These are phyloP conservation scores for Talaromyces marneffei DNA, from an alignment of 2,329 filamentous ascomycete species.

Conservation along the genomic window DNA sequence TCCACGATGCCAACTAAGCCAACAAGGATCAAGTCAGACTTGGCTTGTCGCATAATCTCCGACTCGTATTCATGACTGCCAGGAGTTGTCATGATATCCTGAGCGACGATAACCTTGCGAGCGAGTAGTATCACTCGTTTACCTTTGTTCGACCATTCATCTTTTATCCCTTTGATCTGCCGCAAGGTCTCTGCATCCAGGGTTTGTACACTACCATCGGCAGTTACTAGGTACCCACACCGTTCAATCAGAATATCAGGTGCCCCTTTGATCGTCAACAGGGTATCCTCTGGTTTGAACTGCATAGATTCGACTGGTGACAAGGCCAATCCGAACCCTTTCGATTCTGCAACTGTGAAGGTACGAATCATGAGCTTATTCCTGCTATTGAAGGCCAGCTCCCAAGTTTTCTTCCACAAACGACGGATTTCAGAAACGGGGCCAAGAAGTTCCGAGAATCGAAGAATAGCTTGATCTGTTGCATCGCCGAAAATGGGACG, in stretches of 20 bases:
- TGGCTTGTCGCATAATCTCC: slow-evolving; percentile 51
- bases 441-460: slow-evolving; percentile 62
- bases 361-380: slow-evolving; percentile 75
- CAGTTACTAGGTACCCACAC: slow-evolving; percentile 53
- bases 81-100: slow-evolving; percentile 35
- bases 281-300: slow-evolving; percentile 25
- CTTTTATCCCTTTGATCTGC: slow-evolving; percentile 55
- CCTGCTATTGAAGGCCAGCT: slow-evolving; percentile 72
- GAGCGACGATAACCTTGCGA: slow-evolving; percentile 49
- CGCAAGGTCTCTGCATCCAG: slow-evolving; percentile 45
- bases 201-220: slow-evolving; percentile 49
- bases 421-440: slow-evolving; percentile 55
- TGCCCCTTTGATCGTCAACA: slow-evolving; percentile 72
- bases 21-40: slow-evolving; percentile 46
- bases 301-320: slow-evolving; percentile 18
- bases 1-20: slow-evolving; percentile 57
- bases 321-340: slow-evolving; percentile 21
- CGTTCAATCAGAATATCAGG: slow-evolving; percentile 65
- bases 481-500: slow-evolving; percentile 67
- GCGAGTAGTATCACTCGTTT: slow-evolving; percentile 63
- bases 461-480: slow-evolving; percentile 68
- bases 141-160: slow-evolving; percentile 62
- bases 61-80: slow-evolving; percentile 51
- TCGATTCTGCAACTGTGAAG: slow-evolving; percentile 37
- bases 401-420: slow-evolving; percentile 61